Conservation (phyloP, 2,329 filamentous ascomycete species). For the Decorospora gaudefroyi region DNA sequence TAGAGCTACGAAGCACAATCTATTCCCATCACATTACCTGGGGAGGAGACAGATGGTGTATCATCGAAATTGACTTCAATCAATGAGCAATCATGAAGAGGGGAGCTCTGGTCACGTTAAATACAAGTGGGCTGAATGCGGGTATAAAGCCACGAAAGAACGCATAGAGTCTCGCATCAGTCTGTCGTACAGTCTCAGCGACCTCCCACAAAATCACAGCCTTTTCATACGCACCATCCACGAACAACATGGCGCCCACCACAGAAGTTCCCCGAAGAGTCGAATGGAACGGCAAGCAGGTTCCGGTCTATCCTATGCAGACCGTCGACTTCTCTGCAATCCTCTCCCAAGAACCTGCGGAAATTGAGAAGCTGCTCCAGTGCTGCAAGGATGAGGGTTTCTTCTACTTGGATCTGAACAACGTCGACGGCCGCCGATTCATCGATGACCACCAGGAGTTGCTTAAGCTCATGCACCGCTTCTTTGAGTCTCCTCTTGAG, state of each 20-base stretch:
- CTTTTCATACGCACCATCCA: not conserved
- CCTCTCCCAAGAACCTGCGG: conserved; percentile 59
- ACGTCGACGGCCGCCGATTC: conserved; percentile 59
- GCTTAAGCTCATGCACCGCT: conserved; percentile 60
- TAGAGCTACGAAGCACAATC: conserved; percentile 2
- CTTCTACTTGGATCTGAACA: conserved; percentile 61
- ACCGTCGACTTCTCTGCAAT: conserved; percentile 59
- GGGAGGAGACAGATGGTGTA: not conserved
- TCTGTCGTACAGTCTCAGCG: not conserved
- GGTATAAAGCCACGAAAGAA: conserved; percentile 1
- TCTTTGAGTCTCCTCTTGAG: conserved; percentile 59
- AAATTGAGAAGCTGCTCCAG: conserved; percentile 58
- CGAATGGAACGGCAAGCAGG: conserved; percentile 40
- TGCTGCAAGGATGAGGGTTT: conserved; percentile 59
- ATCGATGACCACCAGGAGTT: conserved; percentile 59
- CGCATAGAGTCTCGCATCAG: not conserved
- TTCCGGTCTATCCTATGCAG: conserved; percentile 43
- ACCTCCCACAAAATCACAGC: not conserved
- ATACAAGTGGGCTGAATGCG: not conserved
- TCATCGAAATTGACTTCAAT: conserved; percentile 6
- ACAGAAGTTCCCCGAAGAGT: conserved; percentile 31
- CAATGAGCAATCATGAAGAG: not conserved
- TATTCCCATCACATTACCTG: conserved; percentile 1
- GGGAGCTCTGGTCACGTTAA: not conserved
- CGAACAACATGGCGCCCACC: conserved; percentile 28